A percentile compares a stretch with the other conserved stretches of the same genome.
phyloP scores from a whole-genome alignment of 208 protist genomes.

The Wallacemonas rigidus region DNA sequence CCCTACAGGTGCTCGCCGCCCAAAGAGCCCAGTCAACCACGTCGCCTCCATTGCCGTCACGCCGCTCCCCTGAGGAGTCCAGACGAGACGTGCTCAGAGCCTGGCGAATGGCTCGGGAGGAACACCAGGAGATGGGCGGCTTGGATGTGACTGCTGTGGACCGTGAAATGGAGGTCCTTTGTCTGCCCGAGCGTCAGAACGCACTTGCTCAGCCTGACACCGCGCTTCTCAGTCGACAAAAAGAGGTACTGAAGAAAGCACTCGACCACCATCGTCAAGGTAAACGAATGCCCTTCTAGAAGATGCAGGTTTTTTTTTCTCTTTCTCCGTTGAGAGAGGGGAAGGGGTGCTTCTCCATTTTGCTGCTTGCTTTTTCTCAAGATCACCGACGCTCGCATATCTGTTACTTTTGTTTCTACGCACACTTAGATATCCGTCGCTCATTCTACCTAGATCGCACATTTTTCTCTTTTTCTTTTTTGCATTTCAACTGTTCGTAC shows the following conservation, averaged over 20 bases:
- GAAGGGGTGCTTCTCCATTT: neutral
- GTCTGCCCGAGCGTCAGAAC: conserved; percentile 15
- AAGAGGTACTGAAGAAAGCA: conserved; percentile 26
- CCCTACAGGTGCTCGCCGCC: conserved; percentile 4
- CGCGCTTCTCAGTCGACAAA: neutral
- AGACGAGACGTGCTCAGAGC: conserved; percentile 8
- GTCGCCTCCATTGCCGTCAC: neutral
- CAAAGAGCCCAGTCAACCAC: neutral
- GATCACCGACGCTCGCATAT: neutral
- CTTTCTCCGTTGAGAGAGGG: too few species aligned
- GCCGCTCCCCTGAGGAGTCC: neutral
- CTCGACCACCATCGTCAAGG: conserved; percentile 24
- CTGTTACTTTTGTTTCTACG: conserved; percentile 1
- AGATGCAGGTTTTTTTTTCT: neutral
- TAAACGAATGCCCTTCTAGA: conserved; percentile 10
- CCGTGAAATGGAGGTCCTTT: conserved; percentile 2
- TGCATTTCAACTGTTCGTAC: too few species aligned
- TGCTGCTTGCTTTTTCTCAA: neutral
- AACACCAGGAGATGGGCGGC: neutral
- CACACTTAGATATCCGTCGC: too few species aligned
- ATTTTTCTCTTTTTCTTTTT: neutral
- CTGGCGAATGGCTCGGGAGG: conserved; percentile 5
- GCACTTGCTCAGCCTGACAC: neutral
- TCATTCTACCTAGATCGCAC: neutral
- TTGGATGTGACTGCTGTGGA: neutral